Percentiles rank a stretch among this genome's conserved stretches.
These are phyloP conservation scores for Kodamaea restingae DNA, from an alignment of 805 yeast genomes.

Conservation along the genomic window DNA sequence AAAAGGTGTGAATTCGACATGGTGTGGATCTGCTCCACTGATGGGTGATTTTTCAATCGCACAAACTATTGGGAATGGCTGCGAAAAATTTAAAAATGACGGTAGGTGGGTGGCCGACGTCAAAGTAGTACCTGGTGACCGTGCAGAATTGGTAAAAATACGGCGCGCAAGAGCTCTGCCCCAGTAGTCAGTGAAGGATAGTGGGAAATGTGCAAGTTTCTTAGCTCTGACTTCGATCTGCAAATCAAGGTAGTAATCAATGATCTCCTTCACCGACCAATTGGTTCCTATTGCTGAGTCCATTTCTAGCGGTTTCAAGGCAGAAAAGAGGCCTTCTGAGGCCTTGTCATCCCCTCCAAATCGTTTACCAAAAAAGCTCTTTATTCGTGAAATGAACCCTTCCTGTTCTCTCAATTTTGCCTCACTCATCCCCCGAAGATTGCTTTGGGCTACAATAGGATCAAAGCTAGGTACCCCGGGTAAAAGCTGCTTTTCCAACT, in stretches of 20 bases:
- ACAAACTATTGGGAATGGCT: slow-evolving; percentile 49
- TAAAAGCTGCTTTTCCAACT: slow-evolving; percentile 44
- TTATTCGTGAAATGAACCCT: neutral
- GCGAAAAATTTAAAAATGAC: slow-evolving; percentile 35
- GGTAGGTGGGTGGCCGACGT: slow-evolving; percentile 29
- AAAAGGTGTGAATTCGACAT: slow-evolving; percentile 59
- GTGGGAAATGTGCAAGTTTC: slow-evolving; percentile 47
- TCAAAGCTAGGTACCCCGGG: slow-evolving; percentile 58
- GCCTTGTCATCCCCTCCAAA: neutral
- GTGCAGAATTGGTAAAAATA: slow-evolving; percentile 35
- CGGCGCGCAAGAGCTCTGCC: slow-evolving; percentile 55
- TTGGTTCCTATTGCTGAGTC: neutral
- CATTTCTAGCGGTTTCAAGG: neutral
- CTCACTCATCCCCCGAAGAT: neutral
- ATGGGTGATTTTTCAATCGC: slow-evolving; percentile 39
- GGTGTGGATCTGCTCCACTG: slow-evolving; percentile 35
- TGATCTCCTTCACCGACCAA: slow-evolving; percentile 15
- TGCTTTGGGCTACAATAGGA: slow-evolving; percentile 11
- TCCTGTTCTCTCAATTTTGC: neutral
- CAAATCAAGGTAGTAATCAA: slow-evolving; percentile 48
- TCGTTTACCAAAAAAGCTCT: neutral
- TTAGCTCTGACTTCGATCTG: slow-evolving; percentile 53
- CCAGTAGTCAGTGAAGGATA: slow-evolving; percentile 67
- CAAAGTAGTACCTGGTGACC: slow-evolving; percentile 36
- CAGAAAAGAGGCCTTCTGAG: neutral